A percentile compares a stretch with the other conserved stretches of the same genome.
Evolutionary conservation across 2,329 filamentous ascomycete species (phyloP).

Genomic region (Fusarium cyanostomum): DNA sequence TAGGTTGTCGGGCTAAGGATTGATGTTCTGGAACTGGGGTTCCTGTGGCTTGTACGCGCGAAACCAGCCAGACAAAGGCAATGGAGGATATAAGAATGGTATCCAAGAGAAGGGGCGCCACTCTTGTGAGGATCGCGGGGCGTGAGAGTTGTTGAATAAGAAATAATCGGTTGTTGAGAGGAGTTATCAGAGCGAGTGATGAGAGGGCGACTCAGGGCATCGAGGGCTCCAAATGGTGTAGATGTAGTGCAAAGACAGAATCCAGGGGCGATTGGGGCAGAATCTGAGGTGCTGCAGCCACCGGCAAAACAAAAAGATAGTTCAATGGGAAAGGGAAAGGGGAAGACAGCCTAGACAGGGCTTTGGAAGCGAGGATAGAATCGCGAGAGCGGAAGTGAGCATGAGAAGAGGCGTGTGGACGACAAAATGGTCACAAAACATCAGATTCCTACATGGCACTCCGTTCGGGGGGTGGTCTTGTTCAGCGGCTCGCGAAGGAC

Average conservation of each 20-base stretch:
- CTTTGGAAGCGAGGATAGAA: constrained; percentile 37
- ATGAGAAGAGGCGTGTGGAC: constrained; percentile 32
- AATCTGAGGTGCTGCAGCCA: constrained; percentile 36
- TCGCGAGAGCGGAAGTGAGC: constrained; percentile 33
- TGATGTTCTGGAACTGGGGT: constrained; percentile 40
- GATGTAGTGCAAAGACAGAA: constrained; percentile 30
- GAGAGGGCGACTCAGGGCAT: constrained; percentile 34
- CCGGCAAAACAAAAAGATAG: constrained; percentile 33
- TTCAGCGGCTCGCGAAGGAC: constrained; percentile 21
- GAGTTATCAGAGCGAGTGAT: constrained; percentile 19
- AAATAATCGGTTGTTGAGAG: constrained; percentile 24
- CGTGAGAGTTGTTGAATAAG: constrained; percentile 9
- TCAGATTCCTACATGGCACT: constrained; percentile 38
- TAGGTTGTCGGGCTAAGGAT: constrained; percentile 30
- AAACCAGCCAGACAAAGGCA: constrained; percentile 22
- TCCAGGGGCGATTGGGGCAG: constrained; percentile 31
- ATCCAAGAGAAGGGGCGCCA: constrained; percentile 15
- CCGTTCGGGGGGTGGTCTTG: constrained; percentile 30
- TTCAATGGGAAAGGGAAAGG: constrained; percentile 27
- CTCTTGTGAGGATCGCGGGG: constrained; percentile 15
- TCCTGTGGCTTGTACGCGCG: constrained; percentile 30
- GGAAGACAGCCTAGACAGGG: constrained; percentile 11
- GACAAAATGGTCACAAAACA: constrained; percentile 34
- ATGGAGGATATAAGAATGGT: constrained; percentile 21
- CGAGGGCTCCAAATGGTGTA: constrained; percentile 29